Percentiles rank a stretch among this genome's conserved stretches.
These are phyloP conservation scores for Phytophthora podocarpi DNA, from an alignment of 352 stramenopile species.

Conservation along the genomic window DNA sequence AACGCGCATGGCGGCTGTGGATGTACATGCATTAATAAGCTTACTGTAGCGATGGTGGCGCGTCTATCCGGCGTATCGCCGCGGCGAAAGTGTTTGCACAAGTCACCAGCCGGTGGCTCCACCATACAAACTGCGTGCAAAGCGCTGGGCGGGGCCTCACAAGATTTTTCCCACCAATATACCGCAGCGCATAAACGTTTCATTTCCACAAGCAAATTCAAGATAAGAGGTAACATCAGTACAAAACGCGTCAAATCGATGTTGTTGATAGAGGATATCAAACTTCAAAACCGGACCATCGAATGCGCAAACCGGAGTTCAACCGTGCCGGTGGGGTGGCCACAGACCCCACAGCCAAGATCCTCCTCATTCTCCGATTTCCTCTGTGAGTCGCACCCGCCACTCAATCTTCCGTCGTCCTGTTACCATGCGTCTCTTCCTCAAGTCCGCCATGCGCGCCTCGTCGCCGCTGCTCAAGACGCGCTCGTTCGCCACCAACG, in stretches of 20 bases:
- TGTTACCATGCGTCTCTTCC: slow-evolving; percentile 66
- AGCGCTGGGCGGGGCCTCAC: not conserved
- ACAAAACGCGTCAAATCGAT: too few species aligned
- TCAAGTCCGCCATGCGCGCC: slow-evolving; percentile 53
- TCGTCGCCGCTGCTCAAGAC: slow-evolving; percentile 48
- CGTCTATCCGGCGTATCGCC: slow-evolving; percentile 8
- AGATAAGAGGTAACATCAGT: too few species aligned
- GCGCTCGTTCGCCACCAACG: slow-evolving; percentile 68
- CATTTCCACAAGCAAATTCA: too few species aligned
- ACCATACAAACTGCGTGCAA: too few species aligned
- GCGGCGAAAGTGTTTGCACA: slow-evolving; percentile 20
- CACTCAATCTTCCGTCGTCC: not conserved
- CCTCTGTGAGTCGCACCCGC: slow-evolving; percentile 11
- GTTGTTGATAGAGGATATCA: not conserved
- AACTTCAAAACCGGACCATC: not conserved
- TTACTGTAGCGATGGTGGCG: not conserved
- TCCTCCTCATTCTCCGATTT: slow-evolving; percentile 41
- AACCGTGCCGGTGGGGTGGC: slow-evolving; percentile 3
- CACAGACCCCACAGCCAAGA: too few species aligned
- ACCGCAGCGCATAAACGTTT: too few species aligned
- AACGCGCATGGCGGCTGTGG: too few species aligned
- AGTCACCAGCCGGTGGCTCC: not conserved
- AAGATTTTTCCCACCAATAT: slow-evolving; percentile 21
- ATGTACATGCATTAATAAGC: too few species aligned
- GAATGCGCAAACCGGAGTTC: not conserved